A percentile compares a stretch with the other conserved stretches of the same genome.
Evolutionary conservation across 108 stramenopile species (phyloP).

Genomic region (Schizochytrium sp.): DNA sequence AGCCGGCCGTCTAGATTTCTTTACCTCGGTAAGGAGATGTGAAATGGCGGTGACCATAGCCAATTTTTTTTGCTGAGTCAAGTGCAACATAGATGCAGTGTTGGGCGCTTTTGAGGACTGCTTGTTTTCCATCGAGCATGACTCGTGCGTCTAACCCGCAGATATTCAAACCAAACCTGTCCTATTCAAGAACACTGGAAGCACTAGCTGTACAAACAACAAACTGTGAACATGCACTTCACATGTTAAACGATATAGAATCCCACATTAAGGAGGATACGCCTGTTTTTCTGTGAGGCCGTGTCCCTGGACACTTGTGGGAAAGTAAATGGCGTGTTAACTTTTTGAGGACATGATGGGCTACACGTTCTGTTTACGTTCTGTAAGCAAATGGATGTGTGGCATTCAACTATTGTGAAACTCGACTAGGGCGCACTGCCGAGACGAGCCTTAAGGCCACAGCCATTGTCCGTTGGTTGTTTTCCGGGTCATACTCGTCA

Average conservation of each 20-base stretch:
- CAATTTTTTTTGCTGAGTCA: conserved; percentile 55
- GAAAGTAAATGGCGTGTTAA: background rate
- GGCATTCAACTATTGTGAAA: background rate
- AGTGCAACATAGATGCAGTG: conserved; percentile 15
- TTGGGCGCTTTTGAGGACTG: background rate
- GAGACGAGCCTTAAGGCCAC: conserved; percentile 54
- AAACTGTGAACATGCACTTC: background rate
- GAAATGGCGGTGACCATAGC: conserved; percentile 52
- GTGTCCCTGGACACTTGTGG: conserved; percentile 29
- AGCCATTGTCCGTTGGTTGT: conserved; percentile 49
- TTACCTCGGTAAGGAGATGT: background rate
- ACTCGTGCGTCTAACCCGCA: conserved; percentile 8
- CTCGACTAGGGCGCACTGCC: background rate
- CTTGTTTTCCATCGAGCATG: background rate
- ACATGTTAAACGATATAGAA: background rate
- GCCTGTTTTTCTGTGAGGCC: conserved; percentile 11
- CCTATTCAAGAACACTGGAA: background rate
- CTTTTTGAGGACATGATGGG: background rate
- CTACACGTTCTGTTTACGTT: conserved; percentile 2
- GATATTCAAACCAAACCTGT: background rate
- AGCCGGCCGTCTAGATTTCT: conserved; percentile 41
- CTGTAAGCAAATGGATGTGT: background rate
- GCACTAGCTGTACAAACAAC: background rate
- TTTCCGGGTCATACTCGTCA: conserved; percentile 47
- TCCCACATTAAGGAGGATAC: conserved; percentile 44